Conservation (phyloP, 768 basidiomycete genomes). For the Kwoniella newhampshirensis region DNA sequence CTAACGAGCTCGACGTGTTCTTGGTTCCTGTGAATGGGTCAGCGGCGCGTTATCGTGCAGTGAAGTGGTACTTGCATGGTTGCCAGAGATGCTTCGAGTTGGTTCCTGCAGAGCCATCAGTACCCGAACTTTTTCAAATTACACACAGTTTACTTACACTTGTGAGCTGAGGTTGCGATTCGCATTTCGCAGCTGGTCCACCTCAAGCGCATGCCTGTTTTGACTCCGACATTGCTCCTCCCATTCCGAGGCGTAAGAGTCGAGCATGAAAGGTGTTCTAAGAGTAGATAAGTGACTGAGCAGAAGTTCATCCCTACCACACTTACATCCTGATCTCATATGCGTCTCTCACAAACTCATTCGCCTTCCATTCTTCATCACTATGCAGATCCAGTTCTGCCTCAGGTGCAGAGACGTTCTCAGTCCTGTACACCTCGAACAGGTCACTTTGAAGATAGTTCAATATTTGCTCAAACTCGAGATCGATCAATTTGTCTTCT, state of each 20-base stretch:
- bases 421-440: slow-evolving; percentile 74
- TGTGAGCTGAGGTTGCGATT: slow-evolving; percentile 74
- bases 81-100: slow-evolving; percentile 72
- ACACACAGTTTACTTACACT: slow-evolving; percentile 62
- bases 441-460: slow-evolving; percentile 75
- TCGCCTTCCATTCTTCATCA: slow-evolving; percentile 61
- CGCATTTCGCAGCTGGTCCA: slow-evolving; percentile 75
- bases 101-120: slow-evolving; percentile 61
- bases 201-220: slow-evolving; percentile 78
- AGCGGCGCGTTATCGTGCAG: background rate
- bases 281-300: slow-evolving; percentile 6
- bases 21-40: slow-evolving; percentile 42
- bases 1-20: slow-evolving; percentile 57
- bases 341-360: slow-evolving; percentile 85
- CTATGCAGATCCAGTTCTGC: slow-evolving; percentile 49
- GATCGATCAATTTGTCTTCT: slow-evolving; percentile 69
- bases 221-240: slow-evolving; percentile 72
- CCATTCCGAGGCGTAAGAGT: slow-evolving; percentile 83
- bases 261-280: slow-evolving; percentile 89
- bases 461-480: slow-evolving; percentile 91
- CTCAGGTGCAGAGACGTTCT: background rate
- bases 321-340: slow-evolving; percentile 69
- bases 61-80: slow-evolving; percentile 35
- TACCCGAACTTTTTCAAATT: background rate
- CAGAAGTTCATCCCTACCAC: background rate